Evolutionary conservation across 2,329 filamentous ascomycete genomes (phyloP).

Genomic region (Botrytis squamosa): DNA sequence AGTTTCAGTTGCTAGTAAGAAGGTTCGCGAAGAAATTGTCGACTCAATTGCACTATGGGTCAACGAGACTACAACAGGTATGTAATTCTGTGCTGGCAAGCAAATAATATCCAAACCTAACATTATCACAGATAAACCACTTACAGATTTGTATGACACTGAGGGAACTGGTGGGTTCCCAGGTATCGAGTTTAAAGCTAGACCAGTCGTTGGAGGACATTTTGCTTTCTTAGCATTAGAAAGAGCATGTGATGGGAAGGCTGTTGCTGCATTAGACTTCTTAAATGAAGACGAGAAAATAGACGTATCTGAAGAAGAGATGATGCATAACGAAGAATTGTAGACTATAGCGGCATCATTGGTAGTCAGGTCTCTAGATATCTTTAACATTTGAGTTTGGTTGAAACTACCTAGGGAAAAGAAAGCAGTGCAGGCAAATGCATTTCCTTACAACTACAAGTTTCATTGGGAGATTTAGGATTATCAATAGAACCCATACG

Average conservation of each 20-base stretch:
- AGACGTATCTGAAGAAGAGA: constrained; percentile 1
- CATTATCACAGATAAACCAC: constrained; percentile 57
- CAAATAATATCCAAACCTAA: constrained; percentile 21
- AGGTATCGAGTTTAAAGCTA: constrained; percentile 71
- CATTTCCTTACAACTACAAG: too few relatives aligned
- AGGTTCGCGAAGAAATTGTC: constrained; percentile 69
- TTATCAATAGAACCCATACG: not conserved
- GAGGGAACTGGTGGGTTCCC: constrained; percentile 75
- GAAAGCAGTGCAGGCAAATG: not conserved
- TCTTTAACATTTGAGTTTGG: not conserved
- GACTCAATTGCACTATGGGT: constrained; percentile 76
- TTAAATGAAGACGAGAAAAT: constrained; percentile 42
- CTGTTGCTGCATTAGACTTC: constrained; percentile 56
- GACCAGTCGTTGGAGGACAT: constrained; percentile 81
- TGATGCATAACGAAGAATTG: constrained; percentile 29
- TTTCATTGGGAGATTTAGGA: not conserved
- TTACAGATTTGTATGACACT: constrained; percentile 81
- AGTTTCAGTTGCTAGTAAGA: constrained; percentile 70
- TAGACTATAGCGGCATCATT: constrained; percentile 19
- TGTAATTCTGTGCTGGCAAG: constrained; percentile 28
- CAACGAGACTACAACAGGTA: constrained; percentile 73
- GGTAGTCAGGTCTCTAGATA: not conserved
- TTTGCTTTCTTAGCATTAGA: constrained; percentile 83
- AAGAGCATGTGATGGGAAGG: constrained; percentile 71
- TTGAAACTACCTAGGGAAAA: not conserved